Conservation (phyloP, 78 protist genomes). For the Dictyostelium discoideum region dicty_2.7 NC_007090.3:5015001-5015500, state of each 20-base stretch:
- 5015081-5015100: background rate
- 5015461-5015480: background rate
- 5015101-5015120: background rate
- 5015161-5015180: background rate
- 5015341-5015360: background rate
- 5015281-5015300: background rate
- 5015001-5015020: background rate
- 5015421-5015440: background rate
- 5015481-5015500: background rate
- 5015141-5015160: background rate
- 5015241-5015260: background rate
- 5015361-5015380: too few species aligned
- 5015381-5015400: too few species aligned
- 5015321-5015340: background rate
- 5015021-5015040: background rate
- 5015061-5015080: background rate
- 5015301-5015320: background rate
- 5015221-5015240: background rate
- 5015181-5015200: background rate
- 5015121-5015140: background rate
- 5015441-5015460: background rate
- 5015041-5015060: background rate
- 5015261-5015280: background rate
- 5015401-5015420: background rate
- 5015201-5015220: background rate